Percentiles rank a stretch among this genome's conserved stretches.
These are phyloP conservation scores for Goniomonas avonlea DNA, from an alignment of 78 protist genomes.

Conservation along the genomic window DNA sequence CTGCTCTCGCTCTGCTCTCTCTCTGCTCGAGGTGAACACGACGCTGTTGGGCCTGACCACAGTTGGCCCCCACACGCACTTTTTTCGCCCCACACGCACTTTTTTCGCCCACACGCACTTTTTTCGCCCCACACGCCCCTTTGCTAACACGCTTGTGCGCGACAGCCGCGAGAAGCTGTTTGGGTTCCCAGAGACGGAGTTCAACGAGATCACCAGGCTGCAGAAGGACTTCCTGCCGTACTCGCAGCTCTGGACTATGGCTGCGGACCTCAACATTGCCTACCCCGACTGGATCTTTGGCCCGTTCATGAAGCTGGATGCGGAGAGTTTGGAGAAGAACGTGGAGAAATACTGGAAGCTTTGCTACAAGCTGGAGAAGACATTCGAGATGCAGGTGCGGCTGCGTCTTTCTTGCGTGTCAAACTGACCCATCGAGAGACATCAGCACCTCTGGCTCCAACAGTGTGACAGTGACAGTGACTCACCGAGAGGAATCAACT, in stretches of 20 bases:
- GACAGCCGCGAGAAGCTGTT: constrained; percentile 37
- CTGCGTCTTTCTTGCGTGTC: too few species aligned
- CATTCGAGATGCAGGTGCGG: neutral
- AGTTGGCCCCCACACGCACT: too few species aligned
- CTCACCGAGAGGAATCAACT: neutral
- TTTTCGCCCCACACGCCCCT: too few species aligned
- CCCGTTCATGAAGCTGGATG: constrained; percentile 4
- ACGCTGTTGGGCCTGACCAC: too few species aligned
- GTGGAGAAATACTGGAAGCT: neutral
- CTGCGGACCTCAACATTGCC: neutral
- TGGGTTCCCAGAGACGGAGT: constrained; percentile 7
- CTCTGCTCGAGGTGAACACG: too few species aligned
- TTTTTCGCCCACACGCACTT: too few species aligned
- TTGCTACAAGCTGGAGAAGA: neutral
- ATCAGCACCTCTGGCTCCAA: neutral
- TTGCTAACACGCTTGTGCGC: too few species aligned
- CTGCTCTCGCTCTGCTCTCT: too few species aligned
- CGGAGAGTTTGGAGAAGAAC: constrained; percentile 15
- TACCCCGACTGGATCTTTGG: neutral
- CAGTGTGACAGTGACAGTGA: neutral
- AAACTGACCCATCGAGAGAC: too few species aligned
- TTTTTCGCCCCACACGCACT: too few species aligned
- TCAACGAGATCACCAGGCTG: neutral
- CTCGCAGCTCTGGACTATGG: constrained; percentile 20
- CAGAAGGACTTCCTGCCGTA: constrained; percentile 4